Percentiles rank a stretch among this genome's conserved stretches.
Conservation (phyloP, 2,329 filamentous ascomycete genomes). For the Colletotrichum sp. region DNA sequence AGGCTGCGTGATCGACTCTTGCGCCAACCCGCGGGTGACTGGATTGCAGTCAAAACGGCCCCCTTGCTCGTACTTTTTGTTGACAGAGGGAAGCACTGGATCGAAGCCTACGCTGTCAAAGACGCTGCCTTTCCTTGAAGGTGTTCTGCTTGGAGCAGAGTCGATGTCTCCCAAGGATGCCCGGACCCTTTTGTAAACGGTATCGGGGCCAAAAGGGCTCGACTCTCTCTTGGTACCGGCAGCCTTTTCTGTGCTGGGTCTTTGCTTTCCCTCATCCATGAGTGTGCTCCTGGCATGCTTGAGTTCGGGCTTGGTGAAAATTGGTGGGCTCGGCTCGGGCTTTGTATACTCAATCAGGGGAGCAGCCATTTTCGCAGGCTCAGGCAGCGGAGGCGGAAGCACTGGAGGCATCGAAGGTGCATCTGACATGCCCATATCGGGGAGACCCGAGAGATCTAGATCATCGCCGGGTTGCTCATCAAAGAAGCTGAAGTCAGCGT, state of each 20-base stretch:
- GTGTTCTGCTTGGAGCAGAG: constrained; percentile 23
- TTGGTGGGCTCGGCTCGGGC: constrained; percentile 20
- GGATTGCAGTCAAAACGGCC: constrained; percentile 57
- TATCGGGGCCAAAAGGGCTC: constrained; percentile 63
- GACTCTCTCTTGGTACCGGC: constrained; percentile 51
- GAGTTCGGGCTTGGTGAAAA: constrained; percentile 65
- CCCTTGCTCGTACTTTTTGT: constrained; percentile 63
- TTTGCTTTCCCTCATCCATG: constrained; percentile 43
- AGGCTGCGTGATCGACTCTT: constrained; percentile 30
- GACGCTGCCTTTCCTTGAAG: constrained; percentile 46
- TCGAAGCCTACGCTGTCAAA: constrained; percentile 63
- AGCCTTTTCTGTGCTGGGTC: constrained; percentile 22
- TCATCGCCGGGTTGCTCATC: constrained; percentile 63
- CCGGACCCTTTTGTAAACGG: constrained; percentile 62
- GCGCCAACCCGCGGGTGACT: constrained; percentile 30
- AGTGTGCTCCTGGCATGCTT: constrained; percentile 62
- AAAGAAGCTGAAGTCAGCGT: constrained; percentile 86
- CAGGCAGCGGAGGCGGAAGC: constrained; percentile 6
- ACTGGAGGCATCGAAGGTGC: neutral
- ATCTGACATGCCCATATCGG: constrained; percentile 28
- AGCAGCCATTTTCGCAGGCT: constrained; percentile 20
- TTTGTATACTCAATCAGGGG: constrained; percentile 14
- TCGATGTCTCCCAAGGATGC: constrained; percentile 44
- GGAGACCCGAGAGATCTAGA: constrained; percentile 37
- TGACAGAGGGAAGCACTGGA: constrained; percentile 56